Base-by-base conservation (phyloP, 495 filamentous ascomycete genomes). In the Penicillium atrosanguineum region DNA sequence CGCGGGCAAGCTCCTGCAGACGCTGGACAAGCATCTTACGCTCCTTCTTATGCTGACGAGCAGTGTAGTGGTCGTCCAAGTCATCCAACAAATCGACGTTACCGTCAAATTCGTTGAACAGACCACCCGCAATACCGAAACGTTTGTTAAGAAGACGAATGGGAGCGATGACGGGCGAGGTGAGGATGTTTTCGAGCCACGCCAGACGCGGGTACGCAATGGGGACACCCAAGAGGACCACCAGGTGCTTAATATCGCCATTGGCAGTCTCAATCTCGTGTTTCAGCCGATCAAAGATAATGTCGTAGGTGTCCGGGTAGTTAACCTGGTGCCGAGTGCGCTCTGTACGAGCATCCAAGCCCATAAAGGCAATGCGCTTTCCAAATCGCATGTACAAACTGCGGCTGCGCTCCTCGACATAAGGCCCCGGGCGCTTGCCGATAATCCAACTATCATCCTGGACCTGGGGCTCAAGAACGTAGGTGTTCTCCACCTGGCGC, bases 81-180 rank as follows among this genome's bases (percentile, higher is more conserved):
- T 97, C 93, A 64, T 97, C 93, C 7, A 96, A 76, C 23, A 96
- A 77, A 76, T 97, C 93, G 12, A 95, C 84, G 57, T 84, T 82
- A 23, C 93, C 93, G 67, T 96, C 93, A 52, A 96, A 97, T 45
- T 87, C 82, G 69, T 97, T 96, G 81, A 97, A 96, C 18, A 96
- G 74, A 55, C 83, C 83, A 25, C 89, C 89, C 6, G 87, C 89
- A 44, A 95, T 68, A 45, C 93, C 93, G 60, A 97, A 92, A 45
- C 91, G 84, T 69, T 92, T 89, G 76, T 96, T 95, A 46, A 96
- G 65, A 57, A 97, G 86, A 39, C 90, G 88, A 57, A 97, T 84
- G 0, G 90, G 89, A 1, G 84, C 90, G 60, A 96, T 86, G 40
- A 96, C 46, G 1, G 93, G 93, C 44, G 87, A 92, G 29, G 76